Base-by-base conservation (phyloP, 2,329 filamentous ascomycete genomes). In the Coniochaeta prunicola region DNA sequence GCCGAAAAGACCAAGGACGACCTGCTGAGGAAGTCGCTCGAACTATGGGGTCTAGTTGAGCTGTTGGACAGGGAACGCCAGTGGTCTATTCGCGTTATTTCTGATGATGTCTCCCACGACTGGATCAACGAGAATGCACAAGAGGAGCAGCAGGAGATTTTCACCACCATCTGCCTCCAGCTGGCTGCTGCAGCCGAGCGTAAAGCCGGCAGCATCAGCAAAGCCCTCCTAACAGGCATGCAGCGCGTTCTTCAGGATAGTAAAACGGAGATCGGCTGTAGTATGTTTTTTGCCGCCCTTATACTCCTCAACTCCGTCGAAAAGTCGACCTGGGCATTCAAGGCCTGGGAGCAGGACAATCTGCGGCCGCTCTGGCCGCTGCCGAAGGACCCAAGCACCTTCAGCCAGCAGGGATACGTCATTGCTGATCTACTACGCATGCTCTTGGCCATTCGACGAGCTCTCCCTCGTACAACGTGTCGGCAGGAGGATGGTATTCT, bases 311-410 rank as follows among this genome's bases (percentile, higher is more conserved):
- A 86, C 66, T 86, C 83, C 63, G 76, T 87, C 15, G 85, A 88
- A 67, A 88, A 87, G 71, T 84, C 83, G 0, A 87, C 84, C 0
- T 88, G 85, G 85, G 81, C 83, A 0, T 87, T 87, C 72, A 86
- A 86, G 62, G 84, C 82, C 1, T 88, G 84, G 84, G 84, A 87
- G 64, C 82, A 87, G 67, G 79, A 83, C 58, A 80, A 81, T 56
- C 77, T 86, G 28, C 77, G 81, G 2, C 77, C 78, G 0, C 77
- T 79, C 48, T 88, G 85, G 85, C 85, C 85, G 4, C 74, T 88
- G 3, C 82, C 84, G 66, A 77, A 77, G 60, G 79, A 80, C 8
- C 85, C 85, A 0, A 72, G 75, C 56, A 74, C 76, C 56, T 88
- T 83, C 65, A 81, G 82, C 0, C 77, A 80, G 58, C 84, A 87